These are phyloP conservation scores for Prinsepia uniflora DNA, from an alignment of 306 rosid genomes.

Conservation along the genomic window DNA sequence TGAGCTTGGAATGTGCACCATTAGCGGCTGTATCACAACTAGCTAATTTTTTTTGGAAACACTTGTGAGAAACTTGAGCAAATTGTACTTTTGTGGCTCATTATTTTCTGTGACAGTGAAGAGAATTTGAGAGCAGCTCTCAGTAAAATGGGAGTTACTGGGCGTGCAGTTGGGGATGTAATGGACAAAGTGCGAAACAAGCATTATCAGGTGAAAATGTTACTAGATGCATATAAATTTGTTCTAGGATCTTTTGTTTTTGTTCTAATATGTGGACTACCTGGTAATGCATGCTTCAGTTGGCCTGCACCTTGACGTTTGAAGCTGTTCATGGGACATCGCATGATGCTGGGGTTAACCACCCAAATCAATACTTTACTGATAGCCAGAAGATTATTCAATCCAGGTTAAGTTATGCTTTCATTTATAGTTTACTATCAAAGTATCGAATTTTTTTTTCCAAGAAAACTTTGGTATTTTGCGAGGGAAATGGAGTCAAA, in stretches of 20 bases:
- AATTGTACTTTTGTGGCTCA: background rate
- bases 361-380: conserved; percentile 91
- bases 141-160: conserved; percentile 72
- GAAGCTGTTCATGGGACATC: conserved; percentile 72
- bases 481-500: no score
- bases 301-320: conserved; percentile 96
- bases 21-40: background rate
- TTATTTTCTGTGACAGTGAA: conserved; percentile 51
- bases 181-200: conserved; percentile 78
- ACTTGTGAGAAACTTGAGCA: background rate
- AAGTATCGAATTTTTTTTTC: background rate
- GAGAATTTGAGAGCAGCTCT: conserved; percentile 92
- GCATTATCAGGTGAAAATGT: conserved; percentile 71
- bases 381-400: conserved; percentile 70
- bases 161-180: conserved; percentile 65
- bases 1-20: background rate
- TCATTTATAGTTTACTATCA: background rate
- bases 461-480: background rate
- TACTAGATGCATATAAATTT: conserved; percentile 23
- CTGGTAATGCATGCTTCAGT: conserved; percentile 41
- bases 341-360: conserved; percentile 92
- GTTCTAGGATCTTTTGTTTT: conserved; percentile 16
- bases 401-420: conserved; percentile 43
- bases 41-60: background rate
- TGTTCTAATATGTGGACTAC: conserved; percentile 16